phyloP scores from a whole-genome alignment of 345 rosid species.

The Linum tenue region DNA sequence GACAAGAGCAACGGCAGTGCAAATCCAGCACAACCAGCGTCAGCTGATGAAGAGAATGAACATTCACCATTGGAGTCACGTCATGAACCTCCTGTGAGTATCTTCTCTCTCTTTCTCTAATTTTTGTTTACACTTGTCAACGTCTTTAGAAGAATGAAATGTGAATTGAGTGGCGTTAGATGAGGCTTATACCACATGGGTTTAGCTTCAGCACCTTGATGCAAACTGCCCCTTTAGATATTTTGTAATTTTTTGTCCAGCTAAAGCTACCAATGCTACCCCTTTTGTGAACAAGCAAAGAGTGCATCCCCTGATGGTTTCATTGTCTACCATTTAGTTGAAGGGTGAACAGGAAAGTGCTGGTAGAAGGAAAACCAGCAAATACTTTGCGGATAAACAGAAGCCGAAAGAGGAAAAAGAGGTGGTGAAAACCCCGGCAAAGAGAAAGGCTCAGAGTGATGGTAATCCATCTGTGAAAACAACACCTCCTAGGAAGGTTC shows the following conservation, averaged over 20 bases:
- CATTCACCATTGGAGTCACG: conserved; percentile 13
- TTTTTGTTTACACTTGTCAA: neutral
- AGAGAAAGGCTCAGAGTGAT: conserved; percentile 50
- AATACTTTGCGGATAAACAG: conserved; percentile 68
- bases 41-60: conserved; percentile 25
- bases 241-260: neutral
- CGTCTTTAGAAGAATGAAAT: neutral
- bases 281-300: neutral
- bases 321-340: conserved; percentile 18
- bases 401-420: conserved; percentile 52
- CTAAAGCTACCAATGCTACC: no score
- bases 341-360: conserved; percentile 41
- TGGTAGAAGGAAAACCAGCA: conserved; percentile 82
- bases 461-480: conserved; percentile 30
- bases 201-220: neutral
- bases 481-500: conserved; percentile 41
- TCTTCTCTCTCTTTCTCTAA: neutral
- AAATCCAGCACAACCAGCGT: conserved; percentile 18
- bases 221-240: neutral
- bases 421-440: conserved; percentile 42
- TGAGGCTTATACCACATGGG: no score
- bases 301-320: no score
- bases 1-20: conserved; percentile 45
- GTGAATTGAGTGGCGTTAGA: neutral
- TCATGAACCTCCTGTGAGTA: conserved; percentile 37